These are phyloP conservation scores for Lipomyces oligophaga DNA, from an alignment of 805 yeast species.

Conservation along the genomic window DNA sequence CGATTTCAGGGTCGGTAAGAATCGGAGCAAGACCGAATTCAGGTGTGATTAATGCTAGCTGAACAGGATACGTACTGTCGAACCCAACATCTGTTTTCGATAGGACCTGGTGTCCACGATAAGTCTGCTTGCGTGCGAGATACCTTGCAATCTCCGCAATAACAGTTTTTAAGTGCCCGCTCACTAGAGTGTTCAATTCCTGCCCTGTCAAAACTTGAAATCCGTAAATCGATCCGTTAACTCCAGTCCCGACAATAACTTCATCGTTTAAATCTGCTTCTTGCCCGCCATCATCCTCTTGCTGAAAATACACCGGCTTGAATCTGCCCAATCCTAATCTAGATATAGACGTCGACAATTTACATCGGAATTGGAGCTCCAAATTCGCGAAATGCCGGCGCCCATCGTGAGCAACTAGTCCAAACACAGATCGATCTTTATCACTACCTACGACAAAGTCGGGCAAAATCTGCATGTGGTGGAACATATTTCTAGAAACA, in stretches of 20 bases:
- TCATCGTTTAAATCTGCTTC: conserved; percentile 7
- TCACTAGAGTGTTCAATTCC: conserved; percentile 10
- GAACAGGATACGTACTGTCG: conserved; percentile 8
- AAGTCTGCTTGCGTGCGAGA: not conserved
- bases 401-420: conserved; percentile 12
- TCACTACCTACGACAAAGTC: conserved; percentile 17
- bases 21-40: conserved; percentile 6
- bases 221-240: conserved; percentile 22
- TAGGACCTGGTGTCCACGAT: not conserved
- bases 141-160: conserved; percentile 4
- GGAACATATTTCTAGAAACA: conserved; percentile 6
- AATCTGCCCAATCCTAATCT: conserved; percentile 15
- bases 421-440: conserved; percentile 16
- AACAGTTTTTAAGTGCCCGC: not conserved
- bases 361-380: conserved; percentile 8
- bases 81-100: not conserved
- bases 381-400: conserved; percentile 10
- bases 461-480: conserved; percentile 2
- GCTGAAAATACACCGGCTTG: conserved; percentile 4
- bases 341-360: conserved; percentile 18
- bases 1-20: conserved; percentile 1
- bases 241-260: conserved; percentile 16
- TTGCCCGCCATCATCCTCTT: not conserved
- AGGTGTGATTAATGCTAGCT: conserved; percentile 8
- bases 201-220: conserved; percentile 11